Evolutionary conservation across 2,329 filamentous ascomycete species (phyloP), one percentile per base, ranked within the genome.

Genomic region (Sodiomyces alkalinus): DNA sequence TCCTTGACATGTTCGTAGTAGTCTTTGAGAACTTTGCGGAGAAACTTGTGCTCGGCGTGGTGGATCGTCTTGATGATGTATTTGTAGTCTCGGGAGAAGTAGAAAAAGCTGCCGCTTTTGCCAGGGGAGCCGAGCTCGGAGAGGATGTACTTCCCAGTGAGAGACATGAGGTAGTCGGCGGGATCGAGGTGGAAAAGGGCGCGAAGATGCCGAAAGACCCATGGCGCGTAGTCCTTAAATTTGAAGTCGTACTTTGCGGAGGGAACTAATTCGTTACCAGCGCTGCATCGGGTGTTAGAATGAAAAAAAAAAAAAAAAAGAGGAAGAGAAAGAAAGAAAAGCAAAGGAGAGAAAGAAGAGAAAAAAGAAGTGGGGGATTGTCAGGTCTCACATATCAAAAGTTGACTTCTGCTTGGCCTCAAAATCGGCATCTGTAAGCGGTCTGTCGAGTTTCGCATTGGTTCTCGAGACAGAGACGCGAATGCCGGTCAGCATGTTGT

Each of bases 61-160:
- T 98, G 90, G 41, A 98, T 96, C 14, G 90, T 98, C 58, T 98
- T 98, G 69, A 98, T 98, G 56, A 98, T 98, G 58, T 98, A 98
- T 57, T 94, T 96, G 67, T 98, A 98, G 56, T 98, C 90, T 45
- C 90, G 71, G 26, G 90, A 96, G 58, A 96, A 98, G 63, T 98
- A 98, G 60, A 98, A 98, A 60, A 98, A 98, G 53, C 86, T 96
- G 39, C 90, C 90, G 52, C 86, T 94, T 62, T 98, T 98, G 34
- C 90, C 90, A 2, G 90, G 90, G 4, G 90, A 96, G 19, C 90
- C 90, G 33, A 98, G 68, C 53, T 98, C 90, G 5, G 90, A 96
- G 39, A 98, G 67, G 31, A 98, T 96, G 55, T 98, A 98, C 58
- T 98, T 98, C 53, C 86, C 90, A 10, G 90, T 96, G 45, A 98